Conservation (phyloP, 2,329 filamentous ascomycete species). For the Monosporascus cannonballus region DNA sequence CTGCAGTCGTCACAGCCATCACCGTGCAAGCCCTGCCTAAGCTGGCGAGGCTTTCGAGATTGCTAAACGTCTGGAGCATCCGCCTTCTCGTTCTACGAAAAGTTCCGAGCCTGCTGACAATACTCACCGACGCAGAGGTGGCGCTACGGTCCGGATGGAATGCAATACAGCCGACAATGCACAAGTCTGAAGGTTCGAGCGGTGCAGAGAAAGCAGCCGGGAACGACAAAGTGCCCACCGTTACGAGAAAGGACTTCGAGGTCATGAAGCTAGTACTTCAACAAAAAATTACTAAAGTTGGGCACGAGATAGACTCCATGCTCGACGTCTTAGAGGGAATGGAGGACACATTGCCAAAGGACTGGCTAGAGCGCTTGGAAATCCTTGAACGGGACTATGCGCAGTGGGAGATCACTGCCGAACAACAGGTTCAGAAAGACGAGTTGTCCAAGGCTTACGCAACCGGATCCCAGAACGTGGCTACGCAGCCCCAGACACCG, state of each 20-base stretch:
- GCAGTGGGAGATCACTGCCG: slow-evolving; percentile 74
- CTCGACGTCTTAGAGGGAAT: slow-evolving; percentile 80
- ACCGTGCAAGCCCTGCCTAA: slow-evolving; percentile 84
- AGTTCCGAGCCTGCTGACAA: slow-evolving; percentile 61
- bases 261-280: slow-evolving; percentile 61
- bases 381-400: slow-evolving; percentile 69
- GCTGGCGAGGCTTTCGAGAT: slow-evolving; percentile 63
- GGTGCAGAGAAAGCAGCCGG: background rate
- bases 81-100: slow-evolving; percentile 69
- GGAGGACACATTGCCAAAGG: slow-evolving; percentile 75
- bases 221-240: slow-evolving; percentile 15
- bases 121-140: slow-evolving; percentile 59
- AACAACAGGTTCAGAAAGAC: slow-evolving; percentile 64
- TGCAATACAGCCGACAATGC: slow-evolving; percentile 38
- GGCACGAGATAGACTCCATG: slow-evolving; percentile 73
- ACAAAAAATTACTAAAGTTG: slow-evolving; percentile 62
- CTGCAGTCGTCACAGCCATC: slow-evolving; percentile 83
- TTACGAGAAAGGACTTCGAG: slow-evolving; percentile 43
- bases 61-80: slow-evolving; percentile 74
- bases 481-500: slow-evolving; percentile 12
- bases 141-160: slow-evolving; percentile 63
- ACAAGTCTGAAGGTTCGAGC: slow-evolving; percentile 6
- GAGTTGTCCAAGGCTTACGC: slow-evolving; percentile 38
- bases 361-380: slow-evolving; percentile 86
- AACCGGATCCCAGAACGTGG: background rate